A percentile compares a stretch with the other conserved stretches of the same genome.
These are phyloP conservation scores for Geotrichum histeridarum DNA, from an alignment of 1,139 yeast species.

Conservation along the genomic window DNA sequence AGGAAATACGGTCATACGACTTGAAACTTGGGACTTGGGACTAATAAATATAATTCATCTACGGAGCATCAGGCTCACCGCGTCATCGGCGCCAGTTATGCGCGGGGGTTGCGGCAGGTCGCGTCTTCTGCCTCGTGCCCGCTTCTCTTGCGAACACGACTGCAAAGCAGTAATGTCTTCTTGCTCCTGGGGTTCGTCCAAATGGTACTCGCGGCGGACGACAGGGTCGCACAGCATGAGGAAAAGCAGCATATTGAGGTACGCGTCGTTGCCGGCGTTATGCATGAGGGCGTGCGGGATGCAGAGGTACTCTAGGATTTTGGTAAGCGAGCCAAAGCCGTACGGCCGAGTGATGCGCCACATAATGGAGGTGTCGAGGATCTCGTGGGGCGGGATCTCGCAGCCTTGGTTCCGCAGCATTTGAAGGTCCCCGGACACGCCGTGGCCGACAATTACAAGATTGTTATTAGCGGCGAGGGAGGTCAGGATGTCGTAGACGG, in stretches of 20 bases:
- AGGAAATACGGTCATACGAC: neutral
- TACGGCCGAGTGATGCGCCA: conserved; percentile 36
- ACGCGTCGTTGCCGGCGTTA: conserved; percentile 80
- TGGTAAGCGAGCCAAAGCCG: conserved; percentile 48
- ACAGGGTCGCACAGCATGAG: conserved; percentile 53
- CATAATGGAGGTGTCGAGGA: conserved; percentile 53
- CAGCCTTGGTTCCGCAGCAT: conserved; percentile 51
- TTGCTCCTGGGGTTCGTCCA: conserved; percentile 29
- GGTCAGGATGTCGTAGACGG: conserved; percentile 19
- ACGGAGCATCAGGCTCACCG: conserved; percentile 6
- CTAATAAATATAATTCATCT: neutral
- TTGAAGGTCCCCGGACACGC: conserved; percentile 54
- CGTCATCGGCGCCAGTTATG: neutral
- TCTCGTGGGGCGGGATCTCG: conserved; percentile 40
- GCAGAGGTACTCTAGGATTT: conserved; percentile 46
- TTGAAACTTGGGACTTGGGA: neutral
- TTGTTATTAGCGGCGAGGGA: conserved; percentile 20
- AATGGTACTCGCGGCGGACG: conserved; percentile 36
- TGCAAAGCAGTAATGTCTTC: neutral
- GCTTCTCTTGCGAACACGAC: neutral
- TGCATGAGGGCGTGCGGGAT: conserved; percentile 64
- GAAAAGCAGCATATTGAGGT: conserved; percentile 55
- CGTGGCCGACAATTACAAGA: conserved; percentile 62
- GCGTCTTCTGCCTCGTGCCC: conserved; percentile 4
- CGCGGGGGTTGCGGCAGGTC: conserved; percentile 10